A percentile compares a stretch with the other conserved stretches of the same genome.
These are phyloP conservation scores for Colletotrichum sansevieriae DNA, from an alignment of 2,329 filamentous ascomycete genomes.

Conservation along the genomic window DNA sequence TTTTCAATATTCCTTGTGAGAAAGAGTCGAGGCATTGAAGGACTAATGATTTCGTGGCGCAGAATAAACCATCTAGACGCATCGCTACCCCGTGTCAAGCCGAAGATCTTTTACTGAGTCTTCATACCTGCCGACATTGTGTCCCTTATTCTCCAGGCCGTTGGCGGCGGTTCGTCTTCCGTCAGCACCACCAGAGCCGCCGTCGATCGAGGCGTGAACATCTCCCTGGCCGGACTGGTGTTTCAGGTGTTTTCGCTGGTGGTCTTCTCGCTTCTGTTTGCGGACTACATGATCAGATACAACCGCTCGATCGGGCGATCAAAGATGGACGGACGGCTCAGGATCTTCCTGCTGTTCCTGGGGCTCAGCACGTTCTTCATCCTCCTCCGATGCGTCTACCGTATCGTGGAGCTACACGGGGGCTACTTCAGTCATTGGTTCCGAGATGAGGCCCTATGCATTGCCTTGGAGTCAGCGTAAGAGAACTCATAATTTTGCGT, in stretches of 20 bases:
- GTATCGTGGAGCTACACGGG: constrained; percentile 69
- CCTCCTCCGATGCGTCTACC: constrained; percentile 68
- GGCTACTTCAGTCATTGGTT: constrained; percentile 67
- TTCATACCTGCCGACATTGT: constrained; percentile 65
- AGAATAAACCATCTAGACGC: constrained; percentile 48
- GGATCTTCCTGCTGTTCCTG: constrained; percentile 63
- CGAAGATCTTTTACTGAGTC: constrained; percentile 50
- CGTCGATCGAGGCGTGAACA: constrained; percentile 56
- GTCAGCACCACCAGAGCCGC: constrained; percentile 49
- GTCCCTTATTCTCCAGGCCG: constrained; percentile 64
- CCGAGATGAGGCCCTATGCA: constrained; percentile 57
- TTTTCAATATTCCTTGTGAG: background rate
- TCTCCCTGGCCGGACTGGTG: constrained; percentile 64
- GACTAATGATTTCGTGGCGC: background rate
- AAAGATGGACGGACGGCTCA: constrained; percentile 53
- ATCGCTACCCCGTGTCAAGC: constrained; percentile 48
- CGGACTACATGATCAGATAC: constrained; percentile 55
- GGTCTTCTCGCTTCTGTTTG: constrained; percentile 58
- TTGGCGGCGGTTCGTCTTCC: constrained; percentile 61
- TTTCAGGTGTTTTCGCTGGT: constrained; percentile 65
- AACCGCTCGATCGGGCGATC: constrained; percentile 46
- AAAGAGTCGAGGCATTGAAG: background rate
- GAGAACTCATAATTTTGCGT: constrained; percentile 13
- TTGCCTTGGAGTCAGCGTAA: constrained; percentile 56
- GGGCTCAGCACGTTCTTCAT: constrained; percentile 66